Base-by-base conservation (phyloP, 1,139 yeast genomes). In the Tardiomyces blankii region DNA sequence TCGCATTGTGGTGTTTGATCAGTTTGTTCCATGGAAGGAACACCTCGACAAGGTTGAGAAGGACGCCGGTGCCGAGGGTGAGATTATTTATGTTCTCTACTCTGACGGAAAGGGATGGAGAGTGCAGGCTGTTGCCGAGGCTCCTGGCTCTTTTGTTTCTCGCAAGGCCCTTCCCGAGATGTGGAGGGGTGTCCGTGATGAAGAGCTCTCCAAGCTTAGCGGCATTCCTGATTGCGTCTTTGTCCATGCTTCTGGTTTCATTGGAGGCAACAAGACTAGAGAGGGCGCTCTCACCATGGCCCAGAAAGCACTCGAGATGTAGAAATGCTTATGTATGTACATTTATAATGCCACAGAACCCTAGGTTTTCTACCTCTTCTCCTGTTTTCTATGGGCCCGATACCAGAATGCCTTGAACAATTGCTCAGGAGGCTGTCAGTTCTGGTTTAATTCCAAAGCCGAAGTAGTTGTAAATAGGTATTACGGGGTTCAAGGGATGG, bases 221-320 rank as follows among this genome's bases (percentile, higher is more conserved):
- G 96, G 95, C 18, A 76, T 91, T 48, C 79, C 77, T 18, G 96
- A 86, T 2, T 85, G 96, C 61, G 79, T 89, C 30, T 91, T 91
- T 62, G 79, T 93, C 47, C 99, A 91, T 58, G 96, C 97, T 41
- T 86, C 95, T 42, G 98, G 99, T 0, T 91, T 91, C 67, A 91
- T 91, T 61, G 98, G 98, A 35, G 99, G 99, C 45, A 87, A 93
- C 50, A 73, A 80, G 60, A 74, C 94, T 30, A 69, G 73, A 54
- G 96, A 87, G 44, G 84, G 84, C 23, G 97, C 83, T 16, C 64
- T 86, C 48, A 67, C 75, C 57, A 73, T 91, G 65, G 96, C 97
- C n/a, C 69, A 68, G 58, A 65, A 70, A 59, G 78, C 80, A 39
- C 59, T 73, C 42, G 56, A 55, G 44, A 54, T 50, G 33, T 60